Evolutionary conservation across 208 protist genomes (phyloP), one percentile per base, ranked within the genome.

Genomic region (Wallacemonas sp.): DNA sequence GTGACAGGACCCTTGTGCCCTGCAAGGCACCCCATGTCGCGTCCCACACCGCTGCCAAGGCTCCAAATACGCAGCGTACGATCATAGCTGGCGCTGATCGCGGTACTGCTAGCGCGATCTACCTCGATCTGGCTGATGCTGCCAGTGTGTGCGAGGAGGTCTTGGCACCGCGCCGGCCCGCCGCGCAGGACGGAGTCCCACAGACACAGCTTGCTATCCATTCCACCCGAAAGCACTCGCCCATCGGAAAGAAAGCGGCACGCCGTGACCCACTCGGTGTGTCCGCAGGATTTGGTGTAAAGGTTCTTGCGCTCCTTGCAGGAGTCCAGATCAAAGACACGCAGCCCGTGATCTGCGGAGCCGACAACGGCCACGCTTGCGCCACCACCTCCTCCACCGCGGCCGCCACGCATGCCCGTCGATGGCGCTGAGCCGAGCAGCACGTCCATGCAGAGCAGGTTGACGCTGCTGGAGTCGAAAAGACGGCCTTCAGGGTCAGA

Each of bases 171-270:
- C 2, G 75, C 79, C 2, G 75, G 71, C 0, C 79, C 75, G 47
- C 59, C 59, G 15, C 41, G 38, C 64, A 66, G 45, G 19, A 71
- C 63, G 38, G 72, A 72, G 47, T 79, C 69, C 91, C 91, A 96
- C n/a, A 96, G 71, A 65, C 91, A 96, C 62, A 96, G 62, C 74
- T 95, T 95, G 44, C 77, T 88, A 72, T 96, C 91, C 91, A 95
- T 95, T 12, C 89, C 91, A 15, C 91, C 91, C 2, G 86, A 94
- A 24, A 96, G 49, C 30, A 96, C 80, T 5, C 79, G 68, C 28
- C 90, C 74, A 44, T 70, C 82, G 34, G 70, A 71, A 17, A 95
- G 66, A 51, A 86, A 94, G 38, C 69, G 80, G 55, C 88, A 94
- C 31, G 75, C 68, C 28, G 91, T 96, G 34, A 96, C 88, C 91